These are phyloP conservation scores for Coemansia sp. DNA, from an alignment of 192 early-diverging fungal genomes.

Conservation along the genomic window DNA sequence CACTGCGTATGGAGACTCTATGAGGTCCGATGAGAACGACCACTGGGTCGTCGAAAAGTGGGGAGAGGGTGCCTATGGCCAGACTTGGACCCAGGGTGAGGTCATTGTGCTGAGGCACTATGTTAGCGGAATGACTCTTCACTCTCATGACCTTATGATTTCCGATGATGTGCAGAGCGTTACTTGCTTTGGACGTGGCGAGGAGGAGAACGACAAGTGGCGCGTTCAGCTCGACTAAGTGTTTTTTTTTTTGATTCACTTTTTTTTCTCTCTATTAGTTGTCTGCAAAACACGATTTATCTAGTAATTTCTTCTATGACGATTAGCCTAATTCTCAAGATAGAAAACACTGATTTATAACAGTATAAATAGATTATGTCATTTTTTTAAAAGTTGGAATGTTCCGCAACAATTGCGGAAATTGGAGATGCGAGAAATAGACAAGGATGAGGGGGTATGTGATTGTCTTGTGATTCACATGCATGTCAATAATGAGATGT, in stretches of 20 bases:
- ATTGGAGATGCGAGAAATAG: not conserved
- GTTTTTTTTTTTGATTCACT: not conserved
- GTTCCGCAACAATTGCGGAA: not conserved
- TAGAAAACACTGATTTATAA: not conserved
- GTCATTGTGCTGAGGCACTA: slow-evolving; percentile 56
- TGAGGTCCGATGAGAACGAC: slow-evolving; percentile 60
- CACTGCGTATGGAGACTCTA: slow-evolving; percentile 58
- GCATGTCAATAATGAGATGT: not conserved
- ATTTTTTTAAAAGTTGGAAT: not conserved
- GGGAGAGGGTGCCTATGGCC: slow-evolving; percentile 48
- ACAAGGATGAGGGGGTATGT: not conserved
- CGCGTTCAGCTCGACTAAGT: slow-evolving; percentile 25
- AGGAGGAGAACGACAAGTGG: slow-evolving; percentile 66
- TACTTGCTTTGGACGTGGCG: slow-evolving; percentile 53
- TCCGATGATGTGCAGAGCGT: slow-evolving; percentile 56
- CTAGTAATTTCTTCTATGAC: not conserved
- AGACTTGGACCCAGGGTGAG: slow-evolving; percentile 56
- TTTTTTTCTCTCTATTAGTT: slow-evolving; percentile 9
- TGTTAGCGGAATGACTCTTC: slow-evolving; percentile 57
- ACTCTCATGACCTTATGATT: slow-evolving; percentile 48
- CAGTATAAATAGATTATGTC: not conserved
- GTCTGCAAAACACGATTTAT: slow-evolving; percentile 1
- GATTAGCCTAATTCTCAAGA: not conserved
- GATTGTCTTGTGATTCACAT: not conserved
- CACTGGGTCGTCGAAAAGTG: slow-evolving; percentile 61